Conservation (phyloP, 768 basidiomycete genomes). For the Leccinum barrowsii region DNA sequence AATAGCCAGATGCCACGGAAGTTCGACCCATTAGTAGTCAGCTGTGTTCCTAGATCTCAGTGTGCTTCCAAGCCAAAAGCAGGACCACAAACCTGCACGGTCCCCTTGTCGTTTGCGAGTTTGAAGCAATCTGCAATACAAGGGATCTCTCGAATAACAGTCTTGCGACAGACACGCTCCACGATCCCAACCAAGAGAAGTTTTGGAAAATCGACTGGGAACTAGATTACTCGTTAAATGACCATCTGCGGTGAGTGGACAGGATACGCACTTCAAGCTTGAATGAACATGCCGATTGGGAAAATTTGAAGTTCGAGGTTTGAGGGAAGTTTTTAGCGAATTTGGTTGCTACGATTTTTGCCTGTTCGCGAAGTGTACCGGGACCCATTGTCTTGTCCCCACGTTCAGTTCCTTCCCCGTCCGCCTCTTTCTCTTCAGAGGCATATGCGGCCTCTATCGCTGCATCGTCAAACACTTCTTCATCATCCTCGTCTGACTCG, state of each 20-base stretch:
- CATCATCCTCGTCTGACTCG: conserved; percentile 51
- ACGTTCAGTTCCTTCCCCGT: conserved; percentile 27
- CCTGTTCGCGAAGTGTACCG: conserved; percentile 38
- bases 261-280: conserved; percentile 68
- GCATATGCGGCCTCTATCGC: conserved; percentile 63
- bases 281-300: conserved; percentile 64
- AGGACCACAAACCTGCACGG: conserved; percentile 38
- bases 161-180: conserved; percentile 79
- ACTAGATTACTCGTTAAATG: conserved; percentile 44
- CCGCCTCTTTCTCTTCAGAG: conserved; percentile 40
- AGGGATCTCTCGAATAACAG: conserved; percentile 86
- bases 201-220: conserved; percentile 85
- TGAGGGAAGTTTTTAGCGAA: conserved; percentile 61
- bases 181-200: conserved; percentile 90
- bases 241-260: not conserved
- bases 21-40: conserved; percentile 93
- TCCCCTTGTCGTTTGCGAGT: conserved; percentile 47
- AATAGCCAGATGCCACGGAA: conserved; percentile 86
- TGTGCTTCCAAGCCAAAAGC: not conserved
- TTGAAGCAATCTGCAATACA: conserved; percentile 88
- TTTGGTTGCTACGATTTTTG: conserved; percentile 41
- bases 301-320: conserved; percentile 73
- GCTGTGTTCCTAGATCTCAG: conserved; percentile 36
- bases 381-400: conserved; percentile 17
- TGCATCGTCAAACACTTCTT: conserved; percentile 47